These are phyloP conservation scores for Podila horticola DNA, from an alignment of 192 early-diverging fungal genomes.

Conservation along the genomic window DNA sequence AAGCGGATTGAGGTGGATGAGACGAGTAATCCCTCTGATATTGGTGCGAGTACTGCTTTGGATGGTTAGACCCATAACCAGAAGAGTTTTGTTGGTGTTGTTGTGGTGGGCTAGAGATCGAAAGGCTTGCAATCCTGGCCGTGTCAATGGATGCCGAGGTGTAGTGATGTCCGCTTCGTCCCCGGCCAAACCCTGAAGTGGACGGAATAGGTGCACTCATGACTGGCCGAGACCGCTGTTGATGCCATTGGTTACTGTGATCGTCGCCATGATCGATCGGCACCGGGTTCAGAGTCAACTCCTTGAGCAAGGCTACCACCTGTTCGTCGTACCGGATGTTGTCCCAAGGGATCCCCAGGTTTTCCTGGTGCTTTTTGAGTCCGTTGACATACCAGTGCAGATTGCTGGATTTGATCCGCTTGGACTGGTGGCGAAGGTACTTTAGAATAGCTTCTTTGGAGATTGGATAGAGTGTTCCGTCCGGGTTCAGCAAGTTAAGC, in stretches of 20 bases:
- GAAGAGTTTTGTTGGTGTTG: slow-evolving; percentile 1
- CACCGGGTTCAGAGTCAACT: slow-evolving; percentile 39
- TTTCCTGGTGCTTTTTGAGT: slow-evolving; percentile 51
- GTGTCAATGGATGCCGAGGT: slow-evolving; percentile 24
- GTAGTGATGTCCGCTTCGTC: neutral
- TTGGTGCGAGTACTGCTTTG: slow-evolving; percentile 1
- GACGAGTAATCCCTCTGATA: neutral
- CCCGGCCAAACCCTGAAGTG: neutral
- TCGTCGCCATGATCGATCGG: slow-evolving; percentile 18
- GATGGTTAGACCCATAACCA: neutral
- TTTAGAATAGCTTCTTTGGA: slow-evolving; percentile 48
- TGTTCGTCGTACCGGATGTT: slow-evolving; percentile 46
- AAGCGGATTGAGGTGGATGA: neutral
- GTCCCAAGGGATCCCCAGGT: slow-evolving; percentile 47
- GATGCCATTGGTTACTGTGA: slow-evolving; percentile 1
- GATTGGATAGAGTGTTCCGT: slow-evolving; percentile 46
- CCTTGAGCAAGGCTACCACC: slow-evolving; percentile 44
- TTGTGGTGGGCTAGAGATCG: slow-evolving; percentile 9
- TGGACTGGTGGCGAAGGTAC: slow-evolving; percentile 44
- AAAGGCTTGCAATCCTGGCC: slow-evolving; percentile 22
- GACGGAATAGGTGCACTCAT: neutral
- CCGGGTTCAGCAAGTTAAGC: slow-evolving; percentile 37
- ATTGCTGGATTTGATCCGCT: slow-evolving; percentile 49
- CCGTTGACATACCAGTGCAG: slow-evolving; percentile 52
- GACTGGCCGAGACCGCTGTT: neutral